These are phyloP conservation scores for Dendrobium chrysotoxum DNA, from an alignment of 106 monocot species.

Conservation along the genomic window DNA sequence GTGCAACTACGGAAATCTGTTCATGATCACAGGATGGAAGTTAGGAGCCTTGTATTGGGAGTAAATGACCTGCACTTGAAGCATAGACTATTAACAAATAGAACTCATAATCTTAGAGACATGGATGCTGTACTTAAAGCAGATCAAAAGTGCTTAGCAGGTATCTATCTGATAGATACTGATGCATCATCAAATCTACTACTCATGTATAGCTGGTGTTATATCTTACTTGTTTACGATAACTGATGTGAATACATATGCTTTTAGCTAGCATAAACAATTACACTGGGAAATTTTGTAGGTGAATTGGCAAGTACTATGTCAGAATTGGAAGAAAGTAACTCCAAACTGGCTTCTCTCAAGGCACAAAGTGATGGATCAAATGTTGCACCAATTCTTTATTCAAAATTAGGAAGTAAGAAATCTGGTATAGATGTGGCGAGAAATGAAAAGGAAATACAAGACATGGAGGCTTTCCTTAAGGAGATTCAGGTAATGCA, in stretches of 20 bases:
- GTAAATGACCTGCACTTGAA: conserved; percentile 59
- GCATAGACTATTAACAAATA: conserved; percentile 42
- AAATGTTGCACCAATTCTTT: conserved; percentile 43
- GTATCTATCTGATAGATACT: conserved; percentile 23
- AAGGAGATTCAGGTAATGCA: conserved; percentile 50
- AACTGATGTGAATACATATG: not conserved
- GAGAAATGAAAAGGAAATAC: conserved; percentile 68
- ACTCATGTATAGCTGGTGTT: not conserved
- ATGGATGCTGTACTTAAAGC: conserved; percentile 43
- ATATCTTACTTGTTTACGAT: not conserved
- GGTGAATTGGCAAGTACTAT: conserved; percentile 58
- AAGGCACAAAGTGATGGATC: conserved; percentile 57
- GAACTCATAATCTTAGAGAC: conserved; percentile 49
- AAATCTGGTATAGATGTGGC: conserved; percentile 29
- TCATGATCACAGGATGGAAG: conserved; percentile 21
- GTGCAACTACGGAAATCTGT: conserved; percentile 30
- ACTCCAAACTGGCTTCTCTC: conserved; percentile 37
- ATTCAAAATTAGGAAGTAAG: conserved; percentile 59
- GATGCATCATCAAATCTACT: not conserved
- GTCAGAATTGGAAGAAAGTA: conserved; percentile 77
- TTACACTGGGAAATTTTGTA: conserved; percentile 20
- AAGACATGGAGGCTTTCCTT: conserved; percentile 58
- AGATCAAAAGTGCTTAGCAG: conserved; percentile 55
- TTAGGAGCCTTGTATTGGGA: conserved; percentile 31
- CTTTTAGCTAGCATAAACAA: not conserved